Evolutionary conservation across 2,329 filamentous ascomycete species (phyloP), one percentile per base, ranked within the genome.

Genomic region (Cladobotryum mycophilum): DNA sequence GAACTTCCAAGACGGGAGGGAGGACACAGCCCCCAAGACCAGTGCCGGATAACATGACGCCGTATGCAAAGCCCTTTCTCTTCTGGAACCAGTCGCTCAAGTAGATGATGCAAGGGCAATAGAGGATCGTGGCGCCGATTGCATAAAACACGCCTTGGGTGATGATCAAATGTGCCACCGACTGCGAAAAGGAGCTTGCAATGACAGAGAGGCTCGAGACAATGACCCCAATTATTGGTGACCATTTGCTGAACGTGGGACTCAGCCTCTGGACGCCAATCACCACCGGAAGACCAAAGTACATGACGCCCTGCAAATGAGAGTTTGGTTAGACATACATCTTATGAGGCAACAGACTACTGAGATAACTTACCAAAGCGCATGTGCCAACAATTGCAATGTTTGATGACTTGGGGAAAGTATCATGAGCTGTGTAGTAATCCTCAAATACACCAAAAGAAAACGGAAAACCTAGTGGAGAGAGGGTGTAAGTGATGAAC

Each of bases 361-460:
- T 37, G 14, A 13, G n/a, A n/a, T 14, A 5, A 17, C 51, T 55
- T 61, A 69, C 76, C 76, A 75, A 76, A 2, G 79, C 71, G 48
- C 74, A 77, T 2, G 81, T 85, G 0, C 81, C 83, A 46, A 86
- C 78, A 8, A 79, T 70, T 11, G 81, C 73, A 37, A 85, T 77
- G 43, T 71, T 69, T 41, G 71, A 67, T 1, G 71, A 67, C 7
- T 70, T 70, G 3, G 66, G 64, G 51, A 86, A 86, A 3, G 79
- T 76, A 13, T 72, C 70, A 45, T 81, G 72, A 2, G 70, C 74
- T 36, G 69, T 75, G 62, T 86, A 87, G 62, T 84, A 82, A 44
- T 80, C 73, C 60, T 85, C 81, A 60, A 87, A 86, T 34, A 87
- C 75, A 42, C 83, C 84, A 59, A 80, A 87, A 1, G 80, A 75